These are phyloP conservation scores for Gelatoporia subvermispora DNA, from an alignment of 768 basidiomycete genomes.

Conservation along the genomic window DNA sequence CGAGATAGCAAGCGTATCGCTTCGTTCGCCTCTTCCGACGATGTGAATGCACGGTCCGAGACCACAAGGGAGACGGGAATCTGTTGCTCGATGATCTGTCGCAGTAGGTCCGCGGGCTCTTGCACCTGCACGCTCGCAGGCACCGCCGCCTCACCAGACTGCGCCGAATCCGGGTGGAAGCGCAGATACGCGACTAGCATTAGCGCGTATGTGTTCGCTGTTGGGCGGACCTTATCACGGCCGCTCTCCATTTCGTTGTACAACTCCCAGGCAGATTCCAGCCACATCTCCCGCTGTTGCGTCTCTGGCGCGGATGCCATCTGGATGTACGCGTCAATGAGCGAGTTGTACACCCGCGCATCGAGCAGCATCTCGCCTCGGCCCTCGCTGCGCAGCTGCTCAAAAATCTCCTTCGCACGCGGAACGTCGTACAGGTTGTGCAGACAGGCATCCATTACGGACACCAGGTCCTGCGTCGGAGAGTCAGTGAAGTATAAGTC, in stretches of 20 bases:
- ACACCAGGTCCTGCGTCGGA: slow-evolving; percentile 59
- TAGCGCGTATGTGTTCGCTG: slow-evolving; percentile 58
- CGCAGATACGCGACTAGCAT: slow-evolving; percentile 59
- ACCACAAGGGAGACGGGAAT: slow-evolving; percentile 50
- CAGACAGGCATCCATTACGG: slow-evolving; percentile 82
- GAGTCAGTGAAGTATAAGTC: slow-evolving; percentile 62
- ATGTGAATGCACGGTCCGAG: slow-evolving; percentile 49
- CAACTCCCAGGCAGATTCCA: slow-evolving; percentile 56
- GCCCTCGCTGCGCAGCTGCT: slow-evolving; percentile 43
- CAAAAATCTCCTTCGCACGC: slow-evolving; percentile 73
- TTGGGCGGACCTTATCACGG: slow-evolving; percentile 44
- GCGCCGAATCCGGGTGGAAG: slow-evolving; percentile 29
- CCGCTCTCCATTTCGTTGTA: slow-evolving; percentile 52
- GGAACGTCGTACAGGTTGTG: slow-evolving; percentile 69
- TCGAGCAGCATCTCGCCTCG: slow-evolving; percentile 45
- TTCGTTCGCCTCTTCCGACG: slow-evolving; percentile 49
- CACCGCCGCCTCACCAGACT: slow-evolving; percentile 5
- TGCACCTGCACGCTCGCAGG: slow-evolving; percentile 4
- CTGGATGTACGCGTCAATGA: slow-evolving; percentile 59
- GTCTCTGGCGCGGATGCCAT: slow-evolving; percentile 49
- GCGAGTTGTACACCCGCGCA: slow-evolving; percentile 51
- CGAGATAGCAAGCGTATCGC: slow-evolving; percentile 54
- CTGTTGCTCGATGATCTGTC: slow-evolving; percentile 39
- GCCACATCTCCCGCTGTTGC: slow-evolving; percentile 47
- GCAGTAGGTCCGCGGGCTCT: slow-evolving; percentile 21